A percentile compares a stretch with the other conserved stretches of the same genome.
Evolutionary conservation across 2,329 filamentous ascomycete species (phyloP).

Genomic region (Sporothrix schenckii): DNA sequence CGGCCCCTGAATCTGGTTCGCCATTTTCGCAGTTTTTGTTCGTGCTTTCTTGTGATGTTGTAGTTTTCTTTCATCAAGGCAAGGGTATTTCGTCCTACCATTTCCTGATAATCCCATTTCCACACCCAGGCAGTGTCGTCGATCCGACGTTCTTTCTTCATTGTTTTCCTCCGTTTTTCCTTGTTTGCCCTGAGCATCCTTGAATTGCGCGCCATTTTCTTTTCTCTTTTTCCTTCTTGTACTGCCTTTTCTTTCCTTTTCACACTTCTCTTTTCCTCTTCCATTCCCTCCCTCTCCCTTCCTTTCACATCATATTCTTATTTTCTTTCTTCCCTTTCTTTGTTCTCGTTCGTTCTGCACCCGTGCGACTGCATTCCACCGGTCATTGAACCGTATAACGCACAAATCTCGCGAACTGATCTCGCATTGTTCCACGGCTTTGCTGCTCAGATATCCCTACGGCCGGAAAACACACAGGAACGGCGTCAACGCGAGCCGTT

Average conservation of each 20-base stretch:
- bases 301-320: background rate
- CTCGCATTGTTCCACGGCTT: conserved; percentile 12
- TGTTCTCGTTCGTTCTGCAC: background rate
- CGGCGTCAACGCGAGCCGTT: conserved; percentile 4
- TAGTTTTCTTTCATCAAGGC: background rate
- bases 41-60: background rate
- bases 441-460: conserved; percentile 15
- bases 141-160: conserved; percentile 22
- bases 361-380: background rate
- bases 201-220: background rate
- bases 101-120: conserved; percentile 12
- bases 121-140: conserved; percentile 18
- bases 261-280: background rate
- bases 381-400: conserved; percentile 10
- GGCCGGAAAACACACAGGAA: conserved; percentile 4
- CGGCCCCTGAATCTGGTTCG: conserved; percentile 21
- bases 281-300: background rate
- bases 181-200: background rate
- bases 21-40: background rate
- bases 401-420: background rate
- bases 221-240: background rate
- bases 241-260: background rate
- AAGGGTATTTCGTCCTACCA: conserved; percentile 20
- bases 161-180: conserved; percentile 11
- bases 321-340: background rate